These are phyloP conservation scores for Globisporangium orthogonon DNA, from an alignment of 352 stramenopile species.

Conservation along the genomic window DNA sequence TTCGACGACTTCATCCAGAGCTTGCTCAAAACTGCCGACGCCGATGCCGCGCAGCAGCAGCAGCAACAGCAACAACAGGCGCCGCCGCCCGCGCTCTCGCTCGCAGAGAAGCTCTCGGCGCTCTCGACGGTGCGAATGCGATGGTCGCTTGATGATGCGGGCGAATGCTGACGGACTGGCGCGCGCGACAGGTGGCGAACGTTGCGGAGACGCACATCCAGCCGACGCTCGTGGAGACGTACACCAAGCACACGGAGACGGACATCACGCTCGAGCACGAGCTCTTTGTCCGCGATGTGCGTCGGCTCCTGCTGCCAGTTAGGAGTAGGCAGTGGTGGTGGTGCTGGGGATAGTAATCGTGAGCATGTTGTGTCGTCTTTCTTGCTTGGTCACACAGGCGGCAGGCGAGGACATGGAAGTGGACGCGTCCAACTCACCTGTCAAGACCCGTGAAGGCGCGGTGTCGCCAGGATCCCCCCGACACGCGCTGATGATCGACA, in stretches of 20 bases:
- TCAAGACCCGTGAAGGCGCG: constrained; percentile 20
- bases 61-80: constrained; percentile 4
- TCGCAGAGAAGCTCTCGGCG: constrained; percentile 69
- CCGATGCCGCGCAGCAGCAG: constrained; percentile 7
- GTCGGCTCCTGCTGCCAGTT: not conserved
- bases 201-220: constrained; percentile 81
- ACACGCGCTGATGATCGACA: constrained; percentile 42
- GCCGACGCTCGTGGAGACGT: constrained; percentile 73
- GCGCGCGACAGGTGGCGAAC: constrained; percentile 31
- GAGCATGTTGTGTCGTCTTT: not conserved
- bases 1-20: constrained; percentile 86
- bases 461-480: constrained; percentile 32
- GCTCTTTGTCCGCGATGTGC: constrained; percentile 45
- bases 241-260: constrained; percentile 82
- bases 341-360: not conserved
- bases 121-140: constrained; percentile 49
- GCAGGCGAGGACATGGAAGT: constrained; percentile 33
- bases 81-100: constrained; percentile 31
- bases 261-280: constrained; percentile 80
- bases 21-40: constrained; percentile 59
- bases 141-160: not conserved
- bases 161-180: not conserved
- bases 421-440: constrained; percentile 25
- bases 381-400: constrained; percentile 7
- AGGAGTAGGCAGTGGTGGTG: not conserved